Evolutionary conservation across 306 rosid genomes (phyloP).

Genomic region (Carpinus viminea): DNA sequence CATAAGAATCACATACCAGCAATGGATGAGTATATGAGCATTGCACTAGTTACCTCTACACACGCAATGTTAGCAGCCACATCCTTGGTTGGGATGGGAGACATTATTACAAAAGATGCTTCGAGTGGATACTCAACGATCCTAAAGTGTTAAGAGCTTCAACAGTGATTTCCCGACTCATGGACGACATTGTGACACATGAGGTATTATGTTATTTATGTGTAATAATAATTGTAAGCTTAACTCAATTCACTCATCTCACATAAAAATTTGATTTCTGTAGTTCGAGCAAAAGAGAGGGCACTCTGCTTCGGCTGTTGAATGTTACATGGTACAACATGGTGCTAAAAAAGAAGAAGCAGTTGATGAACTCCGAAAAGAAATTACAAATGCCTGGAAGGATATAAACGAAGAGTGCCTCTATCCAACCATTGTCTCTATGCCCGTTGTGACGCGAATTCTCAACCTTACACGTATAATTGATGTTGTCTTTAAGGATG

Average conservation of each 20-base stretch:
- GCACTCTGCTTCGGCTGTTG: constrained; percentile 33
- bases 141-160: constrained; percentile 33
- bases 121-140: constrained; percentile 35
- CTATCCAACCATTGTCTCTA: constrained; percentile 25
- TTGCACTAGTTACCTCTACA: constrained; percentile 10
- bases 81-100: constrained; percentile 24
- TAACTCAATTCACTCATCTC: background rate
- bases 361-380: background rate
- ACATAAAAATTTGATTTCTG: constrained; percentile 20
- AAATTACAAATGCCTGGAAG: constrained; percentile 33
- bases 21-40: constrained; percentile 34
- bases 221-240: no score
- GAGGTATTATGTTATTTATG: constrained; percentile 23
- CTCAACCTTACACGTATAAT: constrained; percentile 35
- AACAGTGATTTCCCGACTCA: constrained; percentile 14
- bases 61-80: background rate
- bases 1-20: constrained; percentile 33
- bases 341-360: constrained; percentile 20
- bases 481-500: constrained; percentile 4
- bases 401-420: constrained; percentile 44
- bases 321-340: constrained; percentile 47
- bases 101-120: constrained; percentile 26
- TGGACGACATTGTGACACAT: constrained; percentile 36
- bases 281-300: constrained; percentile 43
- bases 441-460: constrained; percentile 25